Percentiles rank a stretch among this genome's conserved stretches.
Conservation (phyloP, 306 rosid genomes). For the Medicago truncatula region MtrunA17r5.0-ANR NC_053049.1:42936501-42937000, state of each 20-base stretch:
- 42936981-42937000: no score
- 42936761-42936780: not conserved
- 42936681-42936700: conserved; percentile 14
- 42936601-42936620: not conserved
- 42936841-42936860: conserved; percentile 14
- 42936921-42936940: no score
- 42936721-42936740: not conserved
- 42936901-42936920: not conserved
- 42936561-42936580: conserved; percentile 39
- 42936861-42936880: not conserved
- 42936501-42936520: not conserved
- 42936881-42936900: not conserved
- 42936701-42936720: conserved; percentile 1
- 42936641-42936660: conserved; percentile 29
- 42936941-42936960: no score
- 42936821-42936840: conserved; percentile 5
- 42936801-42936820: not conserved
- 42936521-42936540: not conserved
- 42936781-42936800: not conserved
- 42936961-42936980: no score
- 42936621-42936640: conserved; percentile 11
- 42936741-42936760: not conserved
- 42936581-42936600: not conserved
- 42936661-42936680: conserved; percentile 39
- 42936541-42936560: no score